These are phyloP conservation scores for Epichloe bromicola DNA, from an alignment of 2,329 filamentous ascomycete species.

Conservation along the genomic window DNA sequence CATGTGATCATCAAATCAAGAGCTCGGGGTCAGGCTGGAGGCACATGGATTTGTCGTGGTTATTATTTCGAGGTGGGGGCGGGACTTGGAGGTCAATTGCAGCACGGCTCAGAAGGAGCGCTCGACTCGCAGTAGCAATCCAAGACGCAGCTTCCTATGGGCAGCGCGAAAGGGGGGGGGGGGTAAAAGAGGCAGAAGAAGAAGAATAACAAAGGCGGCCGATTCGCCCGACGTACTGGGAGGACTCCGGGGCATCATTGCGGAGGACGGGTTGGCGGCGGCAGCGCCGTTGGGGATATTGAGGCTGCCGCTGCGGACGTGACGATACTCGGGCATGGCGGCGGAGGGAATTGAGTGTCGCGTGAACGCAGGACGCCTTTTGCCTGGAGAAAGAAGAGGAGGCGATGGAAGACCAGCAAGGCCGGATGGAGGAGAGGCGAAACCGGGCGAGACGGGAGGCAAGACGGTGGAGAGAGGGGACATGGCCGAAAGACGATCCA, in stretches of 20 bases:
- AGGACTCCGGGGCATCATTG: slow-evolving; percentile 40
- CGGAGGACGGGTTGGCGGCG: slow-evolving; percentile 10
- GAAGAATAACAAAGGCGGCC: background rate
- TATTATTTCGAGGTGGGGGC: slow-evolving; percentile 4
- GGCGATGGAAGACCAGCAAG: slow-evolving; percentile 3
- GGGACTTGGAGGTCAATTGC: slow-evolving; percentile 1
- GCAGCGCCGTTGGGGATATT: slow-evolving; percentile 29
- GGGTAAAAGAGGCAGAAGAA: background rate
- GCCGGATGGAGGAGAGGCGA: slow-evolving; percentile 4
- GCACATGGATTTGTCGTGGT: background rate
- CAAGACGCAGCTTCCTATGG: background rate
- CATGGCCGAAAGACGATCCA: slow-evolving; percentile 4
- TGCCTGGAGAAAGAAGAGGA: slow-evolving; percentile 4
- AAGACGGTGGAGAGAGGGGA: slow-evolving; percentile 6
- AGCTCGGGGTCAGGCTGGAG: background rate
- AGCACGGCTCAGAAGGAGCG: background rate
- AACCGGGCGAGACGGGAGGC: slow-evolving; percentile 3
- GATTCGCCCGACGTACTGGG: slow-evolving; percentile 30
- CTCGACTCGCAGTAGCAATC: background rate
- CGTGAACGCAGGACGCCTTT: slow-evolving; percentile 1
- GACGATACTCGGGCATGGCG: slow-evolving; percentile 39
- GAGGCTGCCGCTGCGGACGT: slow-evolving; percentile 45
- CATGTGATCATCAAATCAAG: too few species aligned
- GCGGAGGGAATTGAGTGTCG: slow-evolving; percentile 7
- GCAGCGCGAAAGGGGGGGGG: too few species aligned